Base-by-base conservation (phyloP, 169 alveolate species). In the Plasmodium cynomolgi region DNA sequence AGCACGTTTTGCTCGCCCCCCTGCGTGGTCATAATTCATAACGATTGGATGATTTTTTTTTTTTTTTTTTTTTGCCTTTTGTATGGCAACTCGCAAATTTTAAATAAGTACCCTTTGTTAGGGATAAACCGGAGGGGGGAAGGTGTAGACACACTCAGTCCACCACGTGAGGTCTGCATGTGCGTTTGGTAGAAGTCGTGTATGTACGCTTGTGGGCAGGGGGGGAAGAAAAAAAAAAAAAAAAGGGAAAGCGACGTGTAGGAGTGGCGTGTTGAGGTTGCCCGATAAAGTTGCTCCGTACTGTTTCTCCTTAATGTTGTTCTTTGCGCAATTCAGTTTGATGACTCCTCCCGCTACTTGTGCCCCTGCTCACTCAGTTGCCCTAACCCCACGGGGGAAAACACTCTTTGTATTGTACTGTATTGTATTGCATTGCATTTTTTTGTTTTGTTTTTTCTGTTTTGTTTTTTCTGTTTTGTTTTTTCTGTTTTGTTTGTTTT, bases 1-100 rank as follows among this genome's bases (percentile, higher is more conserved):
- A 73, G 75, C 74, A 73, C 68, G 72, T 58, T 23, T 31, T 15
- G 26, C 85, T 34, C 26, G 92, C 34, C 44, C 71, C 34, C 75
- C 33, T 20, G 20, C 13, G 33, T 62, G 75, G 75, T 62, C 75
- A 62, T 62, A 62, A 62, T 62, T 62, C 75, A 62, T 62, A 62
- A n/a, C 26, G 33, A 62, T 62, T 62, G 75, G 75, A 20, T 23
- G 75, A 62, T 62, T 62, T 62, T 62, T 62, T 62, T 62, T 62
- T 44, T 44, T 44, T 62, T 62, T 62, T 62, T 62, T 62, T n/a
- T 56, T 56, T 56, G 26, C 72, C 75, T 20, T 23, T 62, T 62
- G 29, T 23, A 20, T 7, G 33, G 29, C 33, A 62, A n/a, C 33
- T 17, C 3, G 34, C 11, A 8, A 62, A 20, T 62, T 62, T 62